phyloP scores from a whole-genome alignment of 2,329 filamentous ascomycete genomes.

The Fusarium foetens region DNA sequence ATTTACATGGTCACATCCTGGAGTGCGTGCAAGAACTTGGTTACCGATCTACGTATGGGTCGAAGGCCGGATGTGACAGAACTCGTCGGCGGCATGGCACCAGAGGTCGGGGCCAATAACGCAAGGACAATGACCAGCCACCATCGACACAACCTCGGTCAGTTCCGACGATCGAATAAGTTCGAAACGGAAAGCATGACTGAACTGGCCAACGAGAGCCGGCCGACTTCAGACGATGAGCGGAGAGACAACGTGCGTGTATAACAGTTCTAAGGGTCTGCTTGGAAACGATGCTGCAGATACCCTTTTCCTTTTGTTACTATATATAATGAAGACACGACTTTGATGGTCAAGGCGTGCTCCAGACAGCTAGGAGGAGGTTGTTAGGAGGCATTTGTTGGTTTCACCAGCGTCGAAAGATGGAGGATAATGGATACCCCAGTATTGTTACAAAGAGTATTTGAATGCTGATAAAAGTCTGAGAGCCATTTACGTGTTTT shows the following conservation, averaged over 20 bases:
- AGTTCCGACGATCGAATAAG: conserved; percentile 51
- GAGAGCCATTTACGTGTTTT: not conserved
- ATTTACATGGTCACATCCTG: conserved; percentile 80
- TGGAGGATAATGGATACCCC: conserved; percentile 32
- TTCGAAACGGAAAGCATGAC: conserved; percentile 64
- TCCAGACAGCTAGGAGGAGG: not conserved
- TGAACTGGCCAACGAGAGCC: conserved; percentile 55
- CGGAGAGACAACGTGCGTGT: conserved; percentile 21
- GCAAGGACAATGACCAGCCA: conserved; percentile 1
- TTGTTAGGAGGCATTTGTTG: not conserved
- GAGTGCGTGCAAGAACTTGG: conserved; percentile 66
- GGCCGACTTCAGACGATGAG: conserved; percentile 51
- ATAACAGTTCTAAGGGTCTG: conserved; percentile 2
- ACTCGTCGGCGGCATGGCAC: conserved; percentile 44
- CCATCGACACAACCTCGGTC: conserved; percentile 38
- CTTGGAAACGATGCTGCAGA: conserved; percentile 1
- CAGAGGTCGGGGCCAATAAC: conserved; percentile 12
- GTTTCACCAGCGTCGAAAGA: conserved; percentile 3
- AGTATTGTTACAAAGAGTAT: conserved; percentile 10
- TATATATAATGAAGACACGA: conserved; percentile 30
- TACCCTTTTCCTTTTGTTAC: conserved; percentile 16
- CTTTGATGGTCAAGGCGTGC: conserved; percentile 4
- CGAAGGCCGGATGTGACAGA: conserved; percentile 49
- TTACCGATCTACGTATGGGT: conserved; percentile 49
- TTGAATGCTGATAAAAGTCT: conserved; percentile 7